Base-by-base conservation (phyloP, 176 grass and related monocot species). In the Bothriochloa decipiens region DNA sequence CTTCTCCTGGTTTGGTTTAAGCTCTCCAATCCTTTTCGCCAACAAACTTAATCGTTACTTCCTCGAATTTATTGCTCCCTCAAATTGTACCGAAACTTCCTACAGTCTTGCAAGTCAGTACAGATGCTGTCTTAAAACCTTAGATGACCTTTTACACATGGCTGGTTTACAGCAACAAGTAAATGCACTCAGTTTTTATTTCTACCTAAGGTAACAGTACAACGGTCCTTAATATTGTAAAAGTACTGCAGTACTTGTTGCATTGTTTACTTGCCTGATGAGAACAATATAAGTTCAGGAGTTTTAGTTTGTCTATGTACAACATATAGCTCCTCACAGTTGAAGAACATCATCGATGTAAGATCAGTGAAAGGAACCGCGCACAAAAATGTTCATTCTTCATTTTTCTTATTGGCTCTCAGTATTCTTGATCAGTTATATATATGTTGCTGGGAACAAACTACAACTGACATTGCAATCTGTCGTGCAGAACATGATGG, bases 401-500 rank as follows among this genome's bases (percentile, higher is more conserved):
- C 18, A 36, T 13, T n/a, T 35, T 53, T 23, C 20, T 6, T 13
- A 22, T 11, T 65, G 68, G 3, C 11, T 68, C 33, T 22, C 6
- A 39, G 2, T 0, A 37, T n/a, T 50, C 27, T 23, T 0, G 18
- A 4, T 81, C n/a, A 26, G 8, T 33, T 17, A 3, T 33, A 40
- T 33, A 40, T 57, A 33, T 58, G 17, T 55, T 70, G 42, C 42
- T 45, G 46, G 15, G 32, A 55, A 37, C 13, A 10, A 37, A 40
- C 46, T 2, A 26, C n/a, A 65, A 8, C 52, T 58, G 32, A 57
- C 36, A 41, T 57, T 53, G 23, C 22, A 23, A 25, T 73, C 43
- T 55, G 1, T 62, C 28, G 74, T 83, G 88, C 80, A 90, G 88
- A 75, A 83, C 49, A 60, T 90, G 84, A 32, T 90, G 74, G 88